Conservation (phyloP, 2,329 filamentous ascomycete species). For the Penicillium sp. region DNA sequence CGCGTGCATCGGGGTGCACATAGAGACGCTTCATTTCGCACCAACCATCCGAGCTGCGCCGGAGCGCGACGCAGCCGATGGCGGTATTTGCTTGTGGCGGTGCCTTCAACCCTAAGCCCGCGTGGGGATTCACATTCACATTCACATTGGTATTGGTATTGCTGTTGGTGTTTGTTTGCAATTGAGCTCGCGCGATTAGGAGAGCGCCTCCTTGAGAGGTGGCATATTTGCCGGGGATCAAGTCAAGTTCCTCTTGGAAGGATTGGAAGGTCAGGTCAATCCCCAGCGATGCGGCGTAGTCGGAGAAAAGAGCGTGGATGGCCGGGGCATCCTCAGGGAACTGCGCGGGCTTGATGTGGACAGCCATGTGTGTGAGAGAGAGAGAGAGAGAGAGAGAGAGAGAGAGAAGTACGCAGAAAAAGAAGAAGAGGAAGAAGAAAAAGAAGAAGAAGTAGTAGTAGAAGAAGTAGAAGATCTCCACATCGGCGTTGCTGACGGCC, state of each 20-base stretch:
- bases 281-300: conserved; percentile 50
- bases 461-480: background rate
- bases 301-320: conserved; percentile 49
- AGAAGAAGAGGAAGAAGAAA: no score
- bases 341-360: conserved; percentile 41
- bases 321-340: conserved; percentile 48
- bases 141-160: background rate
- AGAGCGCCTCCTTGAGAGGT: conserved; percentile 51
- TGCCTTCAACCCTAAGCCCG: no score
- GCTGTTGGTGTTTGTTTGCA: background rate
- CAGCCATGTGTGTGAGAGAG: conserved; percentile 12
- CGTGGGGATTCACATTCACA: background rate
- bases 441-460: no score
- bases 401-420: no score
- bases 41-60: conserved; percentile 34
- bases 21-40: conserved; percentile 66
- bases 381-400: background rate
- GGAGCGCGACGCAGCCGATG: conserved; percentile 58
- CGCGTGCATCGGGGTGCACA: conserved; percentile 52
- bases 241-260: conserved; percentile 57
- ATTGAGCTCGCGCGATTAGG: conserved; percentile 56
- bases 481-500: background rate
- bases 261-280: conserved; percentile 63
- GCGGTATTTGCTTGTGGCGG: background rate
- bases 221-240: conserved; percentile 60